Evolutionary conservation across 257 asterid genomes (phyloP).

Genomic region (Salvia splendens): DNA sequence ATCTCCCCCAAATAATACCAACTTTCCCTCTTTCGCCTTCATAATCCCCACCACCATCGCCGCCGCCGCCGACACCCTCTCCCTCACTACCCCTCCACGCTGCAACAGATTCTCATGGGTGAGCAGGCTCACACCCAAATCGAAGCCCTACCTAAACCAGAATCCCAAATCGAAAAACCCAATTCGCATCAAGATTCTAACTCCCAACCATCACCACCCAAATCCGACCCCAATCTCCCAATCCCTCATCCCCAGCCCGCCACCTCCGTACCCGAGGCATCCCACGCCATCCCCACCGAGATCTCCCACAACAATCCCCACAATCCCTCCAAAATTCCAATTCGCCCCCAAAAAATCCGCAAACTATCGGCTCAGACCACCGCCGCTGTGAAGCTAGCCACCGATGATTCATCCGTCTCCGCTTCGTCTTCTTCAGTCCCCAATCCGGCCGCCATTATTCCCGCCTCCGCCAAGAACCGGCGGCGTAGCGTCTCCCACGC

Average conservation of each 20-base stretch:
- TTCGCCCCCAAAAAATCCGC: conserved; percentile 91
- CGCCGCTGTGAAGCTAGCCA: conserved; percentile 32
- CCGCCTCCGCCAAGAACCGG: conserved; percentile 46
- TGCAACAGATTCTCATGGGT: conserved; percentile 52
- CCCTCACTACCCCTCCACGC: background rate
- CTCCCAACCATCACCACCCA: conserved; percentile 40
- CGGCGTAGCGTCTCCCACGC: conserved; percentile 59
- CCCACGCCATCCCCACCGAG: conserved; percentile 32
- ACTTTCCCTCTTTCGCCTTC: conserved; percentile 32
- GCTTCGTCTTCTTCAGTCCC: conserved; percentile 35
- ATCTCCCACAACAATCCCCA: conserved; percentile 61
- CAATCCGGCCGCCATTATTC: conserved; percentile 7
- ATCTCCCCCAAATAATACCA: conserved; percentile 28
- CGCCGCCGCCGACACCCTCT: conserved; percentile 16
- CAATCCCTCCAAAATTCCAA: conserved; percentile 88
- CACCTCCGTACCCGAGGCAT: conserved; percentile 29
- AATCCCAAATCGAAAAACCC: conserved; percentile 41
- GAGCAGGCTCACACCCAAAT: conserved; percentile 51
- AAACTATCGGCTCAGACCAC: conserved; percentile 55
- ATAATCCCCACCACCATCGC: conserved; percentile 20
- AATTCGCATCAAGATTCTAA: conserved; percentile 33
- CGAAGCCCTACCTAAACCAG: conserved; percentile 38
- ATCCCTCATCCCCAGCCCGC: conserved; percentile 37
- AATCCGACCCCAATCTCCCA: conserved; percentile 40
- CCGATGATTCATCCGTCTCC: conserved; percentile 37